Conservation (phyloP, 1,284 basidiomycete species). For the Ceratobasidium sp. region DNA sequence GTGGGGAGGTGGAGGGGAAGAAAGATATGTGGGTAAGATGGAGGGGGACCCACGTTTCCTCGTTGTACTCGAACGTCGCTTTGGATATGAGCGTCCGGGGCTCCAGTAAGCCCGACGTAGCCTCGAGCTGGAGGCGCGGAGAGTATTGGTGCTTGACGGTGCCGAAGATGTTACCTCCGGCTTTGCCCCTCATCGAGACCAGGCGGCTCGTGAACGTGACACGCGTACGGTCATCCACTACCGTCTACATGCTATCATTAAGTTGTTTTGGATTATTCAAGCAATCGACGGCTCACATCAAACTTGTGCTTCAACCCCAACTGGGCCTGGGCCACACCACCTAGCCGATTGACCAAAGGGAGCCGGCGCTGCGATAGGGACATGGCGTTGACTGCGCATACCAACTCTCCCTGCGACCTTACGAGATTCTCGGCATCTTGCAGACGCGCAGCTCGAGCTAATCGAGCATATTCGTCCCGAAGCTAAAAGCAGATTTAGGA, state of each 20-base stretch:
- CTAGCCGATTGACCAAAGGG: neutral
- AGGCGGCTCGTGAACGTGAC: slow-evolving; percentile 33
- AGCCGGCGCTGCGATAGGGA: slow-evolving; percentile 56
- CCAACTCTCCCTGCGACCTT: slow-evolving; percentile 61
- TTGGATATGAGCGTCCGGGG: slow-evolving; percentile 30
- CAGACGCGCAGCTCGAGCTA: slow-evolving; percentile 58
- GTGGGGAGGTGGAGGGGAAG: too few species aligned
- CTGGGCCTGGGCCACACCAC: slow-evolving; percentile 11
- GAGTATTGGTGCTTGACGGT: slow-evolving; percentile 72
- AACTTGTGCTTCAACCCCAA: slow-evolving; percentile 46
- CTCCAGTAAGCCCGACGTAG: slow-evolving; percentile 49
- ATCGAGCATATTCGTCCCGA: slow-evolving; percentile 59
- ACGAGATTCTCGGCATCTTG: slow-evolving; percentile 59
- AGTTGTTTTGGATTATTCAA: slow-evolving; percentile 1
- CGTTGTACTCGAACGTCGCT: slow-evolving; percentile 26
- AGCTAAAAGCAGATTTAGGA: slow-evolving; percentile 53
- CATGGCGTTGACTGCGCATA: slow-evolving; percentile 61
- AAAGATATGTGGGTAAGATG: too few species aligned
- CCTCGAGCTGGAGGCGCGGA: slow-evolving; percentile 63
- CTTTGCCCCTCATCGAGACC: slow-evolving; percentile 47
- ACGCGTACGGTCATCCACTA: slow-evolving; percentile 9
- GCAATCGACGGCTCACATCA: slow-evolving; percentile 48
- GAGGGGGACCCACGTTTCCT: slow-evolving; percentile 33
- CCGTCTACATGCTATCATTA: slow-evolving; percentile 35
- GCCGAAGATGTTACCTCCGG: slow-evolving; percentile 62